A percentile compares a stretch with the other conserved stretches of the same genome.
Conservation (phyloP, 345 rosid species). For the Brassica juncea region DNA sequence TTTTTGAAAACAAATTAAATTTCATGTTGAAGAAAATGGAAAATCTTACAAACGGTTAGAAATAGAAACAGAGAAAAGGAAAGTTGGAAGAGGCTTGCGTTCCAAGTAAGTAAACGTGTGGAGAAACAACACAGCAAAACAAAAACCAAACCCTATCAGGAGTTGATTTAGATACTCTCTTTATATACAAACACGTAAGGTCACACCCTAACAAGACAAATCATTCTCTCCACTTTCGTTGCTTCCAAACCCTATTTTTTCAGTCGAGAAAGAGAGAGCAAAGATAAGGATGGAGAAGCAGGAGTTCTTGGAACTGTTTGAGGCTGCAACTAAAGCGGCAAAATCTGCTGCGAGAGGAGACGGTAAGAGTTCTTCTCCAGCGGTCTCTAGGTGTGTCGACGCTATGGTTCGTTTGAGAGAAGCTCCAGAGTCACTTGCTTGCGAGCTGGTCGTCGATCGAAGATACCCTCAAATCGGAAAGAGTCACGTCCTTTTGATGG, state of each 20-base stretch:
- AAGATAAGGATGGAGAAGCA: background rate
- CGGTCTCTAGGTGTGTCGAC: slow-evolving; percentile 4
- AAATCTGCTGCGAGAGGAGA: slow-evolving; percentile 13
- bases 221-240: background rate
- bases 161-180: background rate
- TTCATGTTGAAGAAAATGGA: background rate
- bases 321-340: background rate
- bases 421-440: slow-evolving; percentile 22
- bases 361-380: background rate
- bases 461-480: background rate
- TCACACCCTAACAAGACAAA: background rate
- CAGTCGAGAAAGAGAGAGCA: background rate
- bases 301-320: background rate
- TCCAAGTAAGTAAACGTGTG: background rate
- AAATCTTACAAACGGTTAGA: background rate
- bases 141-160: background rate
- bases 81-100: background rate
- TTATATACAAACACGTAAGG: background rate
- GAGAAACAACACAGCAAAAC: background rate
- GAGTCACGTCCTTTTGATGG: background rate
- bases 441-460: background rate
- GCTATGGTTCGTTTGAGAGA: slow-evolving; percentile 6
- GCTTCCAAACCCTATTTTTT: background rate
- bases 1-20: background rate
- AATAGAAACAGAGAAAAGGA: background rate